Percentiles rank a stretch among this genome's conserved stretches.
These are phyloP conservation scores for Corylus avellana DNA, from an alignment of 306 rosid genomes.

Conservation along the genomic window DNA sequence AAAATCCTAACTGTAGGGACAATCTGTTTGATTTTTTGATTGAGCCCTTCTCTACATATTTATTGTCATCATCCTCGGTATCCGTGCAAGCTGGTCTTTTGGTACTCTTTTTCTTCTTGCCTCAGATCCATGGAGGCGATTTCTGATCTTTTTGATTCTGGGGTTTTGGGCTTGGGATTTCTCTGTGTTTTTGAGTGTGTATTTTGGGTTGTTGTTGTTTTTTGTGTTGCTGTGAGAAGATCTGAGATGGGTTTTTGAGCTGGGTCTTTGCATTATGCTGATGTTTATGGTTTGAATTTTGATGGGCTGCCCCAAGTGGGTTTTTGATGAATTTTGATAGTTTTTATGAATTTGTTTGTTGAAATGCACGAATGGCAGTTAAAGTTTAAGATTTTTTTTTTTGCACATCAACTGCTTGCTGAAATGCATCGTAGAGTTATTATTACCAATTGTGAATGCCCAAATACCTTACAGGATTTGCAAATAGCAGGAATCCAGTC, in stretches of 20 bases:
- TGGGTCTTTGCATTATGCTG: background rate
- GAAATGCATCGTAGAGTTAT: no score
- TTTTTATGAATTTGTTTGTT: no score
- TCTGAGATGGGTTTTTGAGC: conserved; percentile 27
- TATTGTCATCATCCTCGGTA: conserved; percentile 35
- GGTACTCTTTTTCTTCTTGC: conserved; percentile 2
- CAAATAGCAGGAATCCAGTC: no score
- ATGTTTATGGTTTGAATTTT: conserved; percentile 1
- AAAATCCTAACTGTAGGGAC: conserved; percentile 32
- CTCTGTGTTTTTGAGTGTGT: conserved; percentile 9
- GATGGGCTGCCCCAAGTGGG: background rate
- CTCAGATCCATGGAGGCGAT: conserved; percentile 49
- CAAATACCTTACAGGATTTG: no score
- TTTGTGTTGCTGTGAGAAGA: conserved; percentile 15
- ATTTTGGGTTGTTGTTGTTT: conserved; percentile 8
- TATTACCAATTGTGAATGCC: no score
- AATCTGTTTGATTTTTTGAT: conserved; percentile 15
- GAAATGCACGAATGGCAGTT: no score
- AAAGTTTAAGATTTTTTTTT: no score
- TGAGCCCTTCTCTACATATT: conserved; percentile 6
- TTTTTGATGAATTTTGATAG: no score
- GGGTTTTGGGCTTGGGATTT: conserved; percentile 2
- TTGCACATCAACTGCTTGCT: no score
- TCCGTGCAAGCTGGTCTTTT: conserved; percentile 18
- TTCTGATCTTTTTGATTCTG: conserved; percentile 15